A percentile compares a stretch with the other conserved stretches of the same genome.
Evolutionary conservation across 73 alveolate species (phyloP).

Genomic region (Blepharisma stoltei): DNA sequence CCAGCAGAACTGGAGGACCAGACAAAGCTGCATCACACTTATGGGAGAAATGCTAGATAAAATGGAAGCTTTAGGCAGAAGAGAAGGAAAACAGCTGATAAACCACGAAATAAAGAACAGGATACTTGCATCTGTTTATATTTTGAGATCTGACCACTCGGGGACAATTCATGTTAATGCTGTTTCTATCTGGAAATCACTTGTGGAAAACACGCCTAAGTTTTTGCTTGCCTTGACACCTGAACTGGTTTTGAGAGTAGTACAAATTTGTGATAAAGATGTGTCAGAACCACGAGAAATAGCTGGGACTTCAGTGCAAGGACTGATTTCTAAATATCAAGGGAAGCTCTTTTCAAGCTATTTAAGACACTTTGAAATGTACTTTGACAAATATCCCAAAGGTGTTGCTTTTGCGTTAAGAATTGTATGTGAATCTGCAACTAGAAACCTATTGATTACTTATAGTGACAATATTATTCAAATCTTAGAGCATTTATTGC

Average conservation of each 20-base stretch:
- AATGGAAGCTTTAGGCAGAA: constrained; percentile 46
- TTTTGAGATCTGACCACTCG: constrained; percentile 47
- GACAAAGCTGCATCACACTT: constrained; percentile 39
- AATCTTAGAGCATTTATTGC: neutral
- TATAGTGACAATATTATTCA: constrained; percentile 1
- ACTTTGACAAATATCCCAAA: constrained; percentile 15
- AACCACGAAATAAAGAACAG: constrained; percentile 35
- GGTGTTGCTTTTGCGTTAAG: constrained; percentile 23
- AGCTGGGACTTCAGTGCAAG: neutral
- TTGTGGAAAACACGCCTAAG: constrained; percentile 45
- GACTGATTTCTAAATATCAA: constrained; percentile 38
- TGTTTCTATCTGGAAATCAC: constrained; percentile 59
- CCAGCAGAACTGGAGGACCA: constrained; percentile 50
- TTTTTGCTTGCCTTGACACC: neutral
- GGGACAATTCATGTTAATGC: constrained; percentile 53
- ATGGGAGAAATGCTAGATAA: constrained; percentile 51
- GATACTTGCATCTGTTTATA: constrained; percentile 48
- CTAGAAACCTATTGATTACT: constrained; percentile 11
- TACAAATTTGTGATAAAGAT: neutral
- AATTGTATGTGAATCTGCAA: constrained; percentile 24
- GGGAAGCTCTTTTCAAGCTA: constrained; percentile 35
- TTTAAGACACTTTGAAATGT: constrained; percentile 31
- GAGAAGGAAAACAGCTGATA: constrained; percentile 40
- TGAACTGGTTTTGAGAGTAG: constrained; percentile 9
- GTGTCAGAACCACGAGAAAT: constrained; percentile 28